Conservation (phyloP, 2,329 filamentous ascomycete species). For the Fusarium falciforme region DNA sequence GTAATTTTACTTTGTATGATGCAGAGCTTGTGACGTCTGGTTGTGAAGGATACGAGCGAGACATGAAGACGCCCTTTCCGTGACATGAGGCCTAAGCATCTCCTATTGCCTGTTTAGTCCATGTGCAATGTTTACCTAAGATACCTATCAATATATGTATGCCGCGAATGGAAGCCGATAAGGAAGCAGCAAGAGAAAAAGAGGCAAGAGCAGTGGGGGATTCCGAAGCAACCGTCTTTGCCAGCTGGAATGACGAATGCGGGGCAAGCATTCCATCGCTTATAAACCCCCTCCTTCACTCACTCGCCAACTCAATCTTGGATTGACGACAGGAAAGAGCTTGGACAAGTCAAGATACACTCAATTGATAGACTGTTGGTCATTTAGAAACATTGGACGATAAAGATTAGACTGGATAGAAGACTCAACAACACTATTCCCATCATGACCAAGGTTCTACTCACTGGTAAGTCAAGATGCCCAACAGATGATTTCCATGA, state of each 20-base stretch:
- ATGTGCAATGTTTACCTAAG: neutral
- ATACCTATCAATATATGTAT: neutral
- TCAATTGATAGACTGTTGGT: neutral
- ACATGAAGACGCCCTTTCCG: neutral
- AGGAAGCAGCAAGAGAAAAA: neutral
- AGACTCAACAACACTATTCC: neutral
- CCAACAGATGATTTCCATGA: neutral
- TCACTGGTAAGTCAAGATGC: constrained; percentile 40
- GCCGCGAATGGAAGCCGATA: neutral
- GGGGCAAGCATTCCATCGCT: constrained; percentile 17
- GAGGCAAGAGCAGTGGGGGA: constrained; percentile 10
- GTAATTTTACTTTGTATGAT: constrained; percentile 43
- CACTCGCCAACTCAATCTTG: neutral
- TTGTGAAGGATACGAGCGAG: neutral
- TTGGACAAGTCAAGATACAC: neutral
- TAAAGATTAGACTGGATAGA: neutral
- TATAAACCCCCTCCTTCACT: constrained; percentile 24
- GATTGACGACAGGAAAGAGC: constrained; percentile 11
- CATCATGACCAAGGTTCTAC: constrained; percentile 47
- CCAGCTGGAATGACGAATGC: constrained; percentile 41
- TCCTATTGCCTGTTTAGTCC: neutral
- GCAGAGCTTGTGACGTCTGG: neutral
- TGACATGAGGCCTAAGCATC: neutral
- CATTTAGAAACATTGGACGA: neutral
- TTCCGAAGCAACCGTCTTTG: constrained; percentile 7